These are phyloP conservation scores for Solanum hybrid DNA, from an alignment of 305 asterid species.

Conservation along the genomic window DNA sequence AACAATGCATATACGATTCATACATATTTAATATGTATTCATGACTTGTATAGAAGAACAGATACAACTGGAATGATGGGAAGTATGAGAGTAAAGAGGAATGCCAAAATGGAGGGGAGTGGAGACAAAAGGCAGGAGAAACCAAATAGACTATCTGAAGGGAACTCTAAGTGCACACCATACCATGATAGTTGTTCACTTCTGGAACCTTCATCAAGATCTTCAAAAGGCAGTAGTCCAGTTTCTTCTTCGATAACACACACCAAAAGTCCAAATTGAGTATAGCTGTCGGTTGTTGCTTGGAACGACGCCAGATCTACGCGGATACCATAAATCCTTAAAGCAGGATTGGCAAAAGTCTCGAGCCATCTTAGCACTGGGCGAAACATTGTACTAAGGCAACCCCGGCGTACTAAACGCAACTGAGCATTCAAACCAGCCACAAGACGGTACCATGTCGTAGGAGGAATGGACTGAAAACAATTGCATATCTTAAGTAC, in stretches of 20 bases:
- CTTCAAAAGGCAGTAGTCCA: slow-evolving; percentile 32
- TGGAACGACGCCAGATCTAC: slow-evolving; percentile 86
- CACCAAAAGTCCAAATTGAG: slow-evolving; percentile 76
- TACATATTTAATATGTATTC: background rate
- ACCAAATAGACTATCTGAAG: background rate
- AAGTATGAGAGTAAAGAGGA: background rate
- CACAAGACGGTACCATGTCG: slow-evolving; percentile 92
- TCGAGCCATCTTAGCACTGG: slow-evolving; percentile 78
- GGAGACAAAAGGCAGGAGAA: background rate
- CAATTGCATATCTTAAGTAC: background rate
- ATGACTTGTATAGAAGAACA: background rate
- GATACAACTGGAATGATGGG: background rate
- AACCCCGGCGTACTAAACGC: slow-evolving; percentile 84
- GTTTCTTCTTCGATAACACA: slow-evolving; percentile 48
- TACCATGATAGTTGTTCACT: slow-evolving; percentile 56
- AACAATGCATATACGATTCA: background rate
- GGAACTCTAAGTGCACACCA: slow-evolving; percentile 1
- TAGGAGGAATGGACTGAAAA: slow-evolving; percentile 83
- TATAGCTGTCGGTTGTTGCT: slow-evolving; percentile 54
- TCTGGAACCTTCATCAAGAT: slow-evolving; percentile 38
- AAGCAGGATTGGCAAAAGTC: slow-evolving; percentile 75
- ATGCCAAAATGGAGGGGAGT: background rate
- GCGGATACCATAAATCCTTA: slow-evolving; percentile 50
- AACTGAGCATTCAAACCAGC: slow-evolving; percentile 97
- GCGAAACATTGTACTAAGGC: slow-evolving; percentile 58